Percentiles rank a stretch among this genome's conserved stretches.
Conservation (phyloP, 768 basidiomycete species). For the Russula sp. region DNA sequence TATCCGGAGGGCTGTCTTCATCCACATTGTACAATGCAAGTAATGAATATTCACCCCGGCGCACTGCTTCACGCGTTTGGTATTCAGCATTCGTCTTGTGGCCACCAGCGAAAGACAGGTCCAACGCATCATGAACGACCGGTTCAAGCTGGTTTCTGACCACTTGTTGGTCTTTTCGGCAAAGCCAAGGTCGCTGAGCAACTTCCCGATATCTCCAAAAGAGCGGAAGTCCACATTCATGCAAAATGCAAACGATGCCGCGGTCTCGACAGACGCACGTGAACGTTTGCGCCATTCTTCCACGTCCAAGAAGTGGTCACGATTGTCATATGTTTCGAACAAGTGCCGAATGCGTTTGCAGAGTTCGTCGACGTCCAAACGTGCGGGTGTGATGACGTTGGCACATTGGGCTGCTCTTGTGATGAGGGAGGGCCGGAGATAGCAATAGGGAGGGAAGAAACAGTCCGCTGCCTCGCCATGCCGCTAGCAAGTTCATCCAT, state of each 20-base stretch:
- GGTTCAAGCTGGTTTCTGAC: constrained; percentile 3
- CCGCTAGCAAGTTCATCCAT: no score
- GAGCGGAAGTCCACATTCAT: background rate
- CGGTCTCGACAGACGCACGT: constrained; percentile 4
- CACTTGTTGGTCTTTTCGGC: background rate
- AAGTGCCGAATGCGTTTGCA: constrained; percentile 1
- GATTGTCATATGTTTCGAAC: constrained; percentile 19
- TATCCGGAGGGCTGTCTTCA: no score
- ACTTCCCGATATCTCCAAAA: constrained; percentile 17
- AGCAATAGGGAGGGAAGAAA: no score
- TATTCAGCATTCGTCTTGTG: background rate
- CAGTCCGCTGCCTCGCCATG: no score
- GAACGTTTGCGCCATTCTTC: constrained; percentile 7
- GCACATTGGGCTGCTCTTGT: no score
- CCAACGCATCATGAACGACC: constrained; percentile 19
- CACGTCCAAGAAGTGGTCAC: background rate
- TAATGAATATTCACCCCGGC: background rate
- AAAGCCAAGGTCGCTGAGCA: constrained; percentile 14
- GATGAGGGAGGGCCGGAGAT: no score
- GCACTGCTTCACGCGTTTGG: background rate
- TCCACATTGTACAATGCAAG: background rate
- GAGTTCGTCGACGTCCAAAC: no score
- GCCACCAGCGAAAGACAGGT: constrained; percentile 23
- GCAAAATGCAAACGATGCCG: constrained; percentile 10
- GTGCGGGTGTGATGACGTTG: no score